A percentile compares a stretch with the other conserved stretches of the same genome.
Evolutionary conservation across 805 yeast species (phyloP).

Genomic region (Wickerhamomyces kurtzmanii): DNA sequence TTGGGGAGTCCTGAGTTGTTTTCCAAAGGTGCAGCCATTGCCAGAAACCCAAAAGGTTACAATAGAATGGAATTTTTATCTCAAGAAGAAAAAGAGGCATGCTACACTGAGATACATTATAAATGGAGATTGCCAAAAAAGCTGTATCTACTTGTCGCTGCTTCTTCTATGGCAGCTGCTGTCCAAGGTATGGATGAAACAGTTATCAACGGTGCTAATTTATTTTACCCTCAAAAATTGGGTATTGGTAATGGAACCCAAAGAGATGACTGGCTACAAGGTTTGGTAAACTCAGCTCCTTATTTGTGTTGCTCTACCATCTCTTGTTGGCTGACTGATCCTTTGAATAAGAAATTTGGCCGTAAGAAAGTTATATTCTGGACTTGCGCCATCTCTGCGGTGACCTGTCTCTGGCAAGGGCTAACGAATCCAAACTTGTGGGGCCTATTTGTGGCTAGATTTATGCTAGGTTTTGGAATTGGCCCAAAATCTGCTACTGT

Average conservation of each 20-base stretch:
- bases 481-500: constrained; percentile 75
- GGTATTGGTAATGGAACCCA: constrained; percentile 37
- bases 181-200: constrained; percentile 78
- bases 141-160: constrained; percentile 45
- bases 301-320: constrained; percentile 53
- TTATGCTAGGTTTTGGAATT: constrained; percentile 55
- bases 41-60: constrained; percentile 48
- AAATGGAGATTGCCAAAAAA: constrained; percentile 34
- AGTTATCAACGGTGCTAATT: constrained; percentile 63
- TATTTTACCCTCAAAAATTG: constrained; percentile 48
- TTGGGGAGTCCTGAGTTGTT: constrained; percentile 40
- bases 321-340: constrained; percentile 58
- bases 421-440: constrained; percentile 46
- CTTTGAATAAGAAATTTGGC: constrained; percentile 44
- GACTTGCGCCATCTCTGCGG: constrained; percentile 49
- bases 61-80: constrained; percentile 45
- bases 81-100: constrained; percentile 44
- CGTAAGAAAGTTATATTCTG: constrained; percentile 60
- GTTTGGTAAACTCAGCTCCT: constrained; percentile 63
- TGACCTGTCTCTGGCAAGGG: constrained; percentile 64
- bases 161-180: constrained; percentile 71
- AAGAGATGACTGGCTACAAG: constrained; percentile 46
- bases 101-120: constrained; percentile 34
- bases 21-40: constrained; percentile 58
- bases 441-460: constrained; percentile 58